Base-by-base conservation (phyloP, 176 grass and related monocot species). In the Raddia guianensis region DNA sequence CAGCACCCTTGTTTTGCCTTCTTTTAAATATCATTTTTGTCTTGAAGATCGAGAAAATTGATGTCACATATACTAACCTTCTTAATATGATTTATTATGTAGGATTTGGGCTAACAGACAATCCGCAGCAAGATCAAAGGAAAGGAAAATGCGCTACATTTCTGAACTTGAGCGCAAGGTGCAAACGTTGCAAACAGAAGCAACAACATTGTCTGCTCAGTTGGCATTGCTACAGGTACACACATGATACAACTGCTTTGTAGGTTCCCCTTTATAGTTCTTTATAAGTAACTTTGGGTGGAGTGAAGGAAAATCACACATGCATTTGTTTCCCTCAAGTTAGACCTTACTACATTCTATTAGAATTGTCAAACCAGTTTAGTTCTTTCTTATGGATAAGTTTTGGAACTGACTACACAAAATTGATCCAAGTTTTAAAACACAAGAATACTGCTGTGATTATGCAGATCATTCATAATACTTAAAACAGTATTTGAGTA, bases 61-160 rank as follows among this genome's bases (percentile, higher is more conserved):
- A 53, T 75, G 15, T 68, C 1, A 9, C 69, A 74, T 77, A 73
- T 46, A 12, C 68, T 91, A 77, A 58, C 62, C 19, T 76, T 80
- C 49, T 40, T 78, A 12, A 6, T 54, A 15, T 73, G 64, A 18
- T 79, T 82, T 12, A 46, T 77, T 79, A 76, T 10, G 66, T 50
- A 94, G 92, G 86, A 94, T 91, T 89, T 94, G 88, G 92, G 92
- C 92, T 52, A 94, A 94, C 61, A 91, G 92, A 73, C 88, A 94
- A 73, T 94, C 92, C 19, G 92, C 92, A 49, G 92, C 89, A 58
- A 94, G 92, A 89, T 94, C 92, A 6, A 94, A 94, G 72, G 92
- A 94, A 91, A 94, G 89, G 71, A 94, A 94, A 76, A 88, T 91
- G 74, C 89, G 87, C 35, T 94, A 94, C 72, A 91, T 94, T 77